phyloP scores from a whole-genome alignment of 495 filamentous ascomycete species.

The Hypomontagnella submonticulosa region DNA sequence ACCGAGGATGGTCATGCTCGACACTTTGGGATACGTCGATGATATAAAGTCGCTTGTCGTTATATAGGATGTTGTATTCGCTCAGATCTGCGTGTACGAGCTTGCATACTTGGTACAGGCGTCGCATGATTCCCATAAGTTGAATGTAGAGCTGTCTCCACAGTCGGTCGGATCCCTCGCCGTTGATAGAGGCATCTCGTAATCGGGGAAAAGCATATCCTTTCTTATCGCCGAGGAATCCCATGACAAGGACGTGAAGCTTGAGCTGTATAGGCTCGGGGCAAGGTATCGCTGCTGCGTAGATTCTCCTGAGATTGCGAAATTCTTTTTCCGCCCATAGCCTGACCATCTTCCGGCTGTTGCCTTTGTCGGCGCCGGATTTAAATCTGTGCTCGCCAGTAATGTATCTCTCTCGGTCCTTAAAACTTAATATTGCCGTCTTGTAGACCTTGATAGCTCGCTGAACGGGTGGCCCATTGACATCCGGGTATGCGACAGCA shows the following conservation, averaged over 20 bases:
- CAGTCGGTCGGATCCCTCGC: slow-evolving; percentile 71
- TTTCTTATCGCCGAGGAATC: slow-evolving; percentile 86
- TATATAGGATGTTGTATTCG: slow-evolving; percentile 96
- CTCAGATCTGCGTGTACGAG: slow-evolving; percentile 96
- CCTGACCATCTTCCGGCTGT: slow-evolving; percentile 94
- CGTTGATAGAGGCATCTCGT: slow-evolving; percentile 58
- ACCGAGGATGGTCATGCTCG: slow-evolving; percentile 93
- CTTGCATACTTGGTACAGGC: slow-evolving; percentile 87
- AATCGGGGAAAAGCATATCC: slow-evolving; percentile 88
- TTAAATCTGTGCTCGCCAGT: slow-evolving; percentile 84
- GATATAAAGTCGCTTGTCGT: slow-evolving; percentile 83
- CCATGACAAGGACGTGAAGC: slow-evolving; percentile 92
- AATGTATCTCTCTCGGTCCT: slow-evolving; percentile 95
- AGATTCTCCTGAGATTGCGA: slow-evolving; percentile 86
- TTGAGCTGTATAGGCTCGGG: slow-evolving; percentile 90
- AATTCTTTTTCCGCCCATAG: slow-evolving; percentile 99
- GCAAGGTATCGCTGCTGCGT: slow-evolving; percentile 84
- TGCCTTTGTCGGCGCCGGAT: slow-evolving; percentile 87
- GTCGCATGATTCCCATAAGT: slow-evolving; percentile 86
- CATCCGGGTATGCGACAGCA: slow-evolving; percentile 54
- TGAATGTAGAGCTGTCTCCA: slow-evolving; percentile 85
- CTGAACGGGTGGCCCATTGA: slow-evolving; percentile 58
- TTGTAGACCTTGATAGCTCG: slow-evolving; percentile 98
- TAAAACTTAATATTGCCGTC: slow-evolving; percentile 95
- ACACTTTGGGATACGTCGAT: slow-evolving; percentile 98